Percentiles rank a stretch among this genome's conserved stretches.
Evolutionary conservation across 2,329 filamentous ascomycete species (phyloP).

Genomic region (Alternaria gaisen): DNA sequence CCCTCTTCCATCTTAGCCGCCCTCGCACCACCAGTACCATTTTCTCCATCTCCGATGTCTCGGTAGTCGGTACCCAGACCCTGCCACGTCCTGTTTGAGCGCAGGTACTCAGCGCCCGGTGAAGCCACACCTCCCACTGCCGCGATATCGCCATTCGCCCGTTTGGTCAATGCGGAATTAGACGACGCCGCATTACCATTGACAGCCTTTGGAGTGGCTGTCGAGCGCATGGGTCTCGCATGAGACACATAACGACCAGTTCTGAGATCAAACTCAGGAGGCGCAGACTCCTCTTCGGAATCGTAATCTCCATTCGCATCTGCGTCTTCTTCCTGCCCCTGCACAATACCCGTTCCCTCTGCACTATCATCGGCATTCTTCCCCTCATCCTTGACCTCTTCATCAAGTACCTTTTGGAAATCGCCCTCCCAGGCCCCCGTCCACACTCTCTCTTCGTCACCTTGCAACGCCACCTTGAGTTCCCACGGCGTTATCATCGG

Average conservation of each 20-base stretch:
- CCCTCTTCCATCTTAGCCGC: slow-evolving; percentile 83
- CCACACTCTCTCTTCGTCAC: slow-evolving; percentile 82
- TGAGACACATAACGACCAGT: slow-evolving; percentile 84
- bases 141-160: slow-evolving; percentile 75
- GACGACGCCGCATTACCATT: slow-evolving; percentile 11
- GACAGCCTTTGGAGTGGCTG: slow-evolving; percentile 17
- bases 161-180: slow-evolving; percentile 67
- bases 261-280: slow-evolving; percentile 90
- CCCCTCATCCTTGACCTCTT: slow-evolving; percentile 23
- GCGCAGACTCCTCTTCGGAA: slow-evolving; percentile 72
- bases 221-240: slow-evolving; percentile 71
- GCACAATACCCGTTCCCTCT: slow-evolving; percentile 65
- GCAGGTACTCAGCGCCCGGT: slow-evolving; percentile 87
- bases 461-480: slow-evolving; percentile 77
- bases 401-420: slow-evolving; percentile 73
- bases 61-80: slow-evolving; percentile 88
- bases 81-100: slow-evolving; percentile 86
- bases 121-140: slow-evolving; percentile 87
- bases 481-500: slow-evolving; percentile 97
- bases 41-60: slow-evolving; percentile 68
- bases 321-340: slow-evolving; percentile 47
- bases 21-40: slow-evolving; percentile 54
- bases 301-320: slow-evolving; percentile 15
- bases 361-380: slow-evolving; percentile 47
- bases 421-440: slow-evolving; percentile 88